Evolutionary conservation across 2,329 filamentous ascomycete species (phyloP).

Genomic region (Cladophialophora psammophila): DNA sequence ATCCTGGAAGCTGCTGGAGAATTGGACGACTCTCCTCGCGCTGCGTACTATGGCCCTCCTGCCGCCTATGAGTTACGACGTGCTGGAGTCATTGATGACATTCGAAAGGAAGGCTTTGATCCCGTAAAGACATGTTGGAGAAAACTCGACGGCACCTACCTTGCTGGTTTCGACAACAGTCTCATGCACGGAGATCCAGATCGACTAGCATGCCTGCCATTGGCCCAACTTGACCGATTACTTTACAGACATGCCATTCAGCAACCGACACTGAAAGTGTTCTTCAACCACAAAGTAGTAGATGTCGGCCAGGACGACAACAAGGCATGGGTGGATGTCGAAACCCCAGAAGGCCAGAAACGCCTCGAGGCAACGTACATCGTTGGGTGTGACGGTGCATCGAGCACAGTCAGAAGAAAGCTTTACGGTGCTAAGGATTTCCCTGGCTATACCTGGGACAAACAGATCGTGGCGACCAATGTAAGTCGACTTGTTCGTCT

Average conservation of each 20-base stretch:
- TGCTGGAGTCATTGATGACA: conserved; percentile 64
- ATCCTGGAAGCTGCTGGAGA: conserved; percentile 61
- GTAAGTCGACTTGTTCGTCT: conserved; percentile 23
- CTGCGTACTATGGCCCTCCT: conserved; percentile 68
- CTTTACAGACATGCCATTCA: conserved; percentile 50
- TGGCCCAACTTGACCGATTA: conserved; percentile 54
- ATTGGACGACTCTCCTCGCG: conserved; percentile 67
- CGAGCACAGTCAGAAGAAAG: conserved; percentile 37
- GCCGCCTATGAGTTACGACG: conserved; percentile 65
- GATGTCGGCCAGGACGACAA: conserved; percentile 36
- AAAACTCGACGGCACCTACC: conserved; percentile 48
- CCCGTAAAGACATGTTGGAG: conserved; percentile 56
- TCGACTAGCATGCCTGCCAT: conserved; percentile 54
- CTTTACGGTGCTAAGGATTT: conserved; percentile 37
- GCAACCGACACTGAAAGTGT: conserved; percentile 47
- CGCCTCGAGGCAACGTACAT: conserved; percentile 51
- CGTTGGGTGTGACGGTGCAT: conserved; percentile 52
- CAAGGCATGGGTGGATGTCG: conserved; percentile 36
- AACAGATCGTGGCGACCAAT: conserved; percentile 40
- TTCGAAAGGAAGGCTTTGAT: conserved; percentile 54
- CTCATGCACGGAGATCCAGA: conserved; percentile 42
- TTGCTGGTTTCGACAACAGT: conserved; percentile 42
- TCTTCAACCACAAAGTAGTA: conserved; percentile 54
- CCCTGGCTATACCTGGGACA: conserved; percentile 38
- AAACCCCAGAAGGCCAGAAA: conserved; percentile 34